A percentile compares a stretch with the other conserved stretches of the same genome.
These are phyloP conservation scores for Hypsizygus marmoreus DNA, from an alignment of 768 basidiomycete genomes.

Conservation along the genomic window DNA sequence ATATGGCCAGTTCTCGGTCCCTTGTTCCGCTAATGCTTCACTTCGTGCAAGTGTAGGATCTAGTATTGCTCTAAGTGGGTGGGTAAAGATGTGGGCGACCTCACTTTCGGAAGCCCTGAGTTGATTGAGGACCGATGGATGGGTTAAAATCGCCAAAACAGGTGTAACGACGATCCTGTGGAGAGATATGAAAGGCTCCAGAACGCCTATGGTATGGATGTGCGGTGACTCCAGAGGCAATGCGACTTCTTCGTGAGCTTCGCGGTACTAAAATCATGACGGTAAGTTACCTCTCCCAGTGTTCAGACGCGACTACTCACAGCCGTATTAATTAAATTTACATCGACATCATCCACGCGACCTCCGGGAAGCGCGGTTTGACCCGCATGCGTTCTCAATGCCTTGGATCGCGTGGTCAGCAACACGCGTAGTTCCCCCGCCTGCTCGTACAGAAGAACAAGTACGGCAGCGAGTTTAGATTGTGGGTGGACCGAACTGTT, in stretches of 20 bases:
- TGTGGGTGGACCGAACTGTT: slow-evolving; percentile 32
- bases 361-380: slow-evolving; percentile 87
- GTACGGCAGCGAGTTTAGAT: slow-evolving; percentile 68
- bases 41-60: slow-evolving; percentile 53
- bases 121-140: slow-evolving; percentile 47
- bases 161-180: slow-evolving; percentile 75
- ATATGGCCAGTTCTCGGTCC: slow-evolving; percentile 80
- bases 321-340: slow-evolving; percentile 66
- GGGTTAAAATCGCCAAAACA: slow-evolving; percentile 69
- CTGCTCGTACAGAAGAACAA: slow-evolving; percentile 79
- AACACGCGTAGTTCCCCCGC: slow-evolving; percentile 69
- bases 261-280: slow-evolving; percentile 58
- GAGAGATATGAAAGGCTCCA: slow-evolving; percentile 72
- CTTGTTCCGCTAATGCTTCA: slow-evolving; percentile 54
- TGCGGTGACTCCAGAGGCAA: slow-evolving; percentile 59
- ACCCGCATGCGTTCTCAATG: slow-evolving; percentile 72
- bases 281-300: not conserved
- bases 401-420: slow-evolving; percentile 83
- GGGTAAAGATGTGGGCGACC: slow-evolving; percentile 78
- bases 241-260: slow-evolving; percentile 84
- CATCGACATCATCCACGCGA: slow-evolving; percentile 69
- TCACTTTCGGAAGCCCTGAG: slow-evolving; percentile 64
- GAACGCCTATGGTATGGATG: slow-evolving; percentile 58
- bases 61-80: slow-evolving; percentile 74
- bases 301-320: slow-evolving; percentile 43